Base-by-base conservation (phyloP, 2,329 filamentous ascomycete species). In the Pseudodiploospora longispora region DNA sequence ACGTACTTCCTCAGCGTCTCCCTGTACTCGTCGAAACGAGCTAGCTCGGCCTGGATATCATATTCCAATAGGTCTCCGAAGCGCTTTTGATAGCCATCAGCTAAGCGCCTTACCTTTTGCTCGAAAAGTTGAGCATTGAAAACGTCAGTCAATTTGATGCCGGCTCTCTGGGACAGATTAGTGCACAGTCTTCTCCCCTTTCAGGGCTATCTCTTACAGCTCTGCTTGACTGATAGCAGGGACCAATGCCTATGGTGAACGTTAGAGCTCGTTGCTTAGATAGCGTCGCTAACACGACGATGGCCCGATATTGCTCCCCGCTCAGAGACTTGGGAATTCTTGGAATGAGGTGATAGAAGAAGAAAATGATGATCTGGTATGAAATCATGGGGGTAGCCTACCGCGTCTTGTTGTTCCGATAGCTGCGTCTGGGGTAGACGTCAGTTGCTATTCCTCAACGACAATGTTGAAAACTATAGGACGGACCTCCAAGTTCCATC, bases 31-130 rank as follows among this genome's bases (percentile, higher is more conserved):
- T 77, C 71, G 64, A 82, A 86, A 35, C 70, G 68, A 12, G 60
- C 61, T 50, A 89, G 74, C 66, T 89, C 85, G 31, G 80, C 79
- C 52, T 89, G 82, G 6, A 82, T 72, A 49, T 88, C 80, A 59
- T 79, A 78, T 50, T 78, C 59, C 43, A 84, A 64, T 27, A 85
- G 63, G 52, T 84, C 77, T 6, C 84, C 83, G 54, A 80, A 88
- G 41, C 82, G 71, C 66, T 83, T 82, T 71, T 70, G 42, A 86
- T 68, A 53, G 74, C 74, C 79, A 5, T 63, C 53, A 6, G 75
- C 82, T 39, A 89, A 65, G 27, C 69, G 65, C 35, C 81, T 72
- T 36, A 89, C 65, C 62, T 84, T 85, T 35, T 63, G 57, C 64
- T 87, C 83, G 53, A 89, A 87, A 6, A 72, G 59, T 35, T 75